Conservation (phyloP, 2,329 filamentous ascomycete species). For the Tolypocladium ophioglossoides region DNA sequence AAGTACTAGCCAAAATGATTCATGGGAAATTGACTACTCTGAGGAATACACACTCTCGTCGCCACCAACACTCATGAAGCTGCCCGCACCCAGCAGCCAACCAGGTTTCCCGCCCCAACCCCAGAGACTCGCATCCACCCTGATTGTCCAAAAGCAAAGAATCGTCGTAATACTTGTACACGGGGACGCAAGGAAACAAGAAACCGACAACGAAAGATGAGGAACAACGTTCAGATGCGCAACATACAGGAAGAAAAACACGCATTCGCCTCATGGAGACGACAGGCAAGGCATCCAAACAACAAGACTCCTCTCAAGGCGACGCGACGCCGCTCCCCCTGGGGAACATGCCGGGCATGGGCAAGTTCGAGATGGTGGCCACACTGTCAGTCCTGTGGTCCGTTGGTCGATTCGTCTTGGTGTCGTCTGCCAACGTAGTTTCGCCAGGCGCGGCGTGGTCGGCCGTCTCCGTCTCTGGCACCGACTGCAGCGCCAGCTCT, state of each 20-base stretch:
- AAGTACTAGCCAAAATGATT: no score
- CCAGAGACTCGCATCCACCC: neutral
- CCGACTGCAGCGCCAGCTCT: slow-evolving; percentile 7
- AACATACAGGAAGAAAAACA: neutral
- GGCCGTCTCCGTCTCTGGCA: slow-evolving; percentile 8
- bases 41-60: neutral
- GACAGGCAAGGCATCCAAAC: neutral
- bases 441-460: slow-evolving; percentile 4
- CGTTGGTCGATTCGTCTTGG: slow-evolving; percentile 12
- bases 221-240: neutral
- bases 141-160: neutral
- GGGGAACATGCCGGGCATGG: slow-evolving; percentile 60
- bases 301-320: neutral
- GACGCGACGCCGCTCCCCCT: slow-evolving; percentile 29
- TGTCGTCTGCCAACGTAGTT: slow-evolving; percentile 1
- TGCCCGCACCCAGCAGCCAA: neutral
- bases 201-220: neutral
- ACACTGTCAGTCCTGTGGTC: slow-evolving; percentile 30
- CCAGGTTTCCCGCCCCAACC: neutral
- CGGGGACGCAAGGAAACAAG: neutral
- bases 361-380: slow-evolving; percentile 52
- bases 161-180: neutral
- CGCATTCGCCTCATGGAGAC: neutral
- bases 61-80: neutral
- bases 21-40: neutral